Conservation (phyloP, 2,329 filamentous ascomycete species). For the Elsinoe fawcettii region DNA sequence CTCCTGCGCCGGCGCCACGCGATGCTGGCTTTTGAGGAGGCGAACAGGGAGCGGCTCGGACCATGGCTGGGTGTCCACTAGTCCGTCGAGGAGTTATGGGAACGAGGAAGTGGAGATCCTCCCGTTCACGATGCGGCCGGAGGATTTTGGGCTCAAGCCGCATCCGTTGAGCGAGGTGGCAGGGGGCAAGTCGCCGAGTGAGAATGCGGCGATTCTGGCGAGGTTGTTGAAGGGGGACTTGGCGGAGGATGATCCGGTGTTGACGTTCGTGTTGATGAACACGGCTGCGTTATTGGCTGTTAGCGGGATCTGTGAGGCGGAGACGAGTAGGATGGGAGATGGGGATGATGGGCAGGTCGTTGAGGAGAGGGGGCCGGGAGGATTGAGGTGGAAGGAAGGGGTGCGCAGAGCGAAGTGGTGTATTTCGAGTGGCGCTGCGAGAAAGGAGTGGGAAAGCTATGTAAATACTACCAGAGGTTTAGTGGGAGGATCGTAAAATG, state of each 20-base stretch:
- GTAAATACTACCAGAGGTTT: slow-evolving; percentile 66
- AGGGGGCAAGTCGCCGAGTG: slow-evolving; percentile 72
- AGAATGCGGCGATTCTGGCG: slow-evolving; percentile 80
- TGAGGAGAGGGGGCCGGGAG: slow-evolving; percentile 73
- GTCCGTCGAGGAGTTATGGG: slow-evolving; percentile 31
- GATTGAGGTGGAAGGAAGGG: slow-evolving; percentile 90
- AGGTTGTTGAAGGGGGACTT: slow-evolving; percentile 68
- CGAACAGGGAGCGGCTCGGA: slow-evolving; percentile 33
- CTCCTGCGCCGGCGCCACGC: slow-evolving; percentile 78
- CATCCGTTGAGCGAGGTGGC: slow-evolving; percentile 73
- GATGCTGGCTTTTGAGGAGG: slow-evolving; percentile 73
- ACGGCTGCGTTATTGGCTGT: slow-evolving; percentile 80
- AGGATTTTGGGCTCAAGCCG: slow-evolving; percentile 74
- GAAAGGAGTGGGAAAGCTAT: slow-evolving; percentile 73
- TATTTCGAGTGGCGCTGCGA: slow-evolving; percentile 76
- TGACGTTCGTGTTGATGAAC: slow-evolving; percentile 93
- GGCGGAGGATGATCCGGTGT: slow-evolving; percentile 67
- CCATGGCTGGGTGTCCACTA: slow-evolving; percentile 36
- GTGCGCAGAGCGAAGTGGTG: slow-evolving; percentile 81
- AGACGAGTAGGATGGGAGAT: slow-evolving; percentile 68
- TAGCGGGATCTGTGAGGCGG: slow-evolving; percentile 77
- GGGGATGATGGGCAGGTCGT: slow-evolving; percentile 77
- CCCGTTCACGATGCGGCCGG: slow-evolving; percentile 68
- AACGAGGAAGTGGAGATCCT: slow-evolving; percentile 53
- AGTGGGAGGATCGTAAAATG: background rate